phyloP scores from a whole-genome alignment of 2,329 filamentous ascomycete species.

The Aspergillus thermomutatus region DNA sequence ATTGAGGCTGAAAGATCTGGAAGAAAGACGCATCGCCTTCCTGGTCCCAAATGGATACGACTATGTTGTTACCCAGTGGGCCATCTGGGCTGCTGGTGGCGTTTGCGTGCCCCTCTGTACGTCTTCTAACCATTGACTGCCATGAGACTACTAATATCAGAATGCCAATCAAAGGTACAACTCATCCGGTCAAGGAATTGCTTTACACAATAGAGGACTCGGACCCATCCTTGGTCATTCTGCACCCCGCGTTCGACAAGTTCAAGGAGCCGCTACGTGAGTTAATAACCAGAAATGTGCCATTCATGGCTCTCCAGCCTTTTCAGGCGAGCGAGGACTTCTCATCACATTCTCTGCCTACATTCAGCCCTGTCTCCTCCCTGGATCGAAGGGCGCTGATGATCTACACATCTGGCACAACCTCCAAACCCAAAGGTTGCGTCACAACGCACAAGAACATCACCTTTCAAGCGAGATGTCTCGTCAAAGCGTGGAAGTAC shows the following conservation, averaged over 20 bases:
- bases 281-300: conserved; percentile 22
- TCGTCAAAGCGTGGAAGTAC: conserved; percentile 32
- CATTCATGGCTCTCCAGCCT: conserved; percentile 28
- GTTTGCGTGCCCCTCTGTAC: conserved; percentile 44
- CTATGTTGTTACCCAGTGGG: conserved; percentile 43
- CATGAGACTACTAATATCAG: conserved; percentile 1
- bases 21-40: conserved; percentile 39
- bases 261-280: conserved; percentile 31
- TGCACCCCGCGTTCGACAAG: conserved; percentile 39
- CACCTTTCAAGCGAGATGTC: conserved; percentile 29
- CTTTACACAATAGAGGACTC: conserved; percentile 43
- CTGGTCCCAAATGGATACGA: conserved; percentile 41
- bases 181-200: conserved; percentile 41
- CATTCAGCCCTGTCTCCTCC: conserved; percentile 27
- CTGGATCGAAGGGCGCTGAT: conserved; percentile 36
- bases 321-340: conserved; percentile 17
- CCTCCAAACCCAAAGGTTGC: conserved; percentile 42
- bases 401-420: conserved; percentile 44
- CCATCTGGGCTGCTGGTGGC: conserved; percentile 44
- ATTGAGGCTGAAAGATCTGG: conserved; percentile 29
- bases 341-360: conserved; percentile 26
- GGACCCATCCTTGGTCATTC: conserved; percentile 40
- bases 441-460: conserved; percentile 43
- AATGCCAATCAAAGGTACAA: conserved; percentile 29
- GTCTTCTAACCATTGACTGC: conserved; percentile 7